Percentiles rank a stretch among this genome's conserved stretches.
Conservation (phyloP, 1,284 basidiomycete genomes). For the Irpex rosettiformis region DNA sequence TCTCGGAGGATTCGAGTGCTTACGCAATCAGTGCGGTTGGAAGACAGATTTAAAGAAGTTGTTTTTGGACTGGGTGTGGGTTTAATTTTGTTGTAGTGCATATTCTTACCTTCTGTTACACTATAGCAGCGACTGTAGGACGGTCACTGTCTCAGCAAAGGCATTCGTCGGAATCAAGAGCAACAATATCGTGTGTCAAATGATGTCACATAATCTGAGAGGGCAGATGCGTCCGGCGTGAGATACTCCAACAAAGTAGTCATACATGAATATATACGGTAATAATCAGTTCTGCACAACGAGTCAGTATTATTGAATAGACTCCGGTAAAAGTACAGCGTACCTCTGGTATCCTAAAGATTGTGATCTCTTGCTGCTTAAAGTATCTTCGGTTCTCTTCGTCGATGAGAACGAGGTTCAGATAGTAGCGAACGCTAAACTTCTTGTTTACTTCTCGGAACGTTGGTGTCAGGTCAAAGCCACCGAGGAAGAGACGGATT, state of each 20-base stretch:
- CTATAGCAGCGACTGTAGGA: neutral
- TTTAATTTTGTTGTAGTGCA: neutral
- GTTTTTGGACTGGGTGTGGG: neutral
- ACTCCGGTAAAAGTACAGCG: constrained; percentile 17
- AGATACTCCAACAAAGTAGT: neutral
- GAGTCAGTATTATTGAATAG: neutral
- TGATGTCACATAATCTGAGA: too few species aligned
- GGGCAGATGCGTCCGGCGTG: neutral
- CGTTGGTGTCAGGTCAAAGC: constrained; percentile 97
- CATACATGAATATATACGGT: neutral
- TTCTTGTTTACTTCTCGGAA: constrained; percentile 99
- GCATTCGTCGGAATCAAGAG: neutral
- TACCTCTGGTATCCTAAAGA: constrained; percentile 75
- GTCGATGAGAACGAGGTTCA: constrained; percentile 95
- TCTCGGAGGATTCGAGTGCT: neutral
- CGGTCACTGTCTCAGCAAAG: neutral
- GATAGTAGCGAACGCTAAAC: constrained; percentile 95
- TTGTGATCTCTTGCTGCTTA: constrained; percentile 84
- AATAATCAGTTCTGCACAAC: neutral
- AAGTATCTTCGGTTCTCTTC: constrained; percentile 97
- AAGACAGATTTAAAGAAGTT: neutral
- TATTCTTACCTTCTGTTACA: neutral
- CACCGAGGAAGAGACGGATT: constrained; percentile 95
- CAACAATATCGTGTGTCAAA: neutral
- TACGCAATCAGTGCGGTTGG: neutral